Evolutionary conservation across 192 early-diverging fungal species (phyloP), one percentile per base, ranked within the genome.

Genomic region (Paraglomus brasilianum): DNA sequence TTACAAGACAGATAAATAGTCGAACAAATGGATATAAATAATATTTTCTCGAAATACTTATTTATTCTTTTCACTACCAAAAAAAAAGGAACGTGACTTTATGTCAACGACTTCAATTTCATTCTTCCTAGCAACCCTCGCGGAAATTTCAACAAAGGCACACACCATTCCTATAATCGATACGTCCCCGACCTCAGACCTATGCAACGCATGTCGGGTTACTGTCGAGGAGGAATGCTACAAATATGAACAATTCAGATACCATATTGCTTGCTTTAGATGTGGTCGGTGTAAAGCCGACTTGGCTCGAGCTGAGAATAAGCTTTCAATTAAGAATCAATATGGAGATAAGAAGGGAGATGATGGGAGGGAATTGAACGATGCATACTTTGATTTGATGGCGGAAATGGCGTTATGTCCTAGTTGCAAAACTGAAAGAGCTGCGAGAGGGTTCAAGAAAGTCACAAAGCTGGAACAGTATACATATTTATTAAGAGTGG

Each of bases 391-490:
- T 51, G 84, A 87, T 68, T 67, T 77, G 39, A 42, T 47, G 14
- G 68, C 72, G 1, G 77, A 78, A 8, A 17, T 70, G 42, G 73
- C 87, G 17, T 75, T 78, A 40, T 89, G 88, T 72, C 78, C 82
- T 13, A 69, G 65, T n/a, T 86, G 87, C 63, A 74, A 73, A 11
- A 77, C 80, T 24, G 75, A 82, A 42, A 74, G 75, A 58, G 72
- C 75, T 10, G 59, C 79, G 8, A 47, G 72, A 15, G 70, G 87
- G 8, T 88, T 94, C 66, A 82, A 86, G 69, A 77, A 85, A 73
- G 86, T 97, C 3, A 88, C 95, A 8, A 90, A 95, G 71, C 79
- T 98, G 47, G 84, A 94, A 69, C 93, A 97, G 80, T 96, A 96
- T 77, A 87, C 89, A 50, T 97, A 93, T 76, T 74, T 95, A 42